Evolutionary conservation across 2,329 filamentous ascomycete species (phyloP).

Genomic region (Ophiostoma sp.): DNA sequence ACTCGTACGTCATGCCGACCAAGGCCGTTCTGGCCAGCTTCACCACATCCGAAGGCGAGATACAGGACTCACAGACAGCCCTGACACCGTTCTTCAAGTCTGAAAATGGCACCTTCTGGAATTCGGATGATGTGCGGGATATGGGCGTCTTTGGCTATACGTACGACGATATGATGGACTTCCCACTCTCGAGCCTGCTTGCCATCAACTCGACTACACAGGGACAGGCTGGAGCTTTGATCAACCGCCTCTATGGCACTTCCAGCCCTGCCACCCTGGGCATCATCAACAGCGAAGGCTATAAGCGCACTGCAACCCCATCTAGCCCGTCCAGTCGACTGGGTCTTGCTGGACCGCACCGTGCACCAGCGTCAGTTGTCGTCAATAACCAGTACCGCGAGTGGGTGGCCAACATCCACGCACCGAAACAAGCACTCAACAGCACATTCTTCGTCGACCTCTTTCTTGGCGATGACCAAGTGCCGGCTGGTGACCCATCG

Average conservation of each 20-base stretch:
- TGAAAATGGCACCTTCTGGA: conserved; percentile 59
- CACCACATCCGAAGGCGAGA: conserved; percentile 50
- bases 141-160: conserved; percentile 64
- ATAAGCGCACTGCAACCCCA: background rate
- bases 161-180: conserved; percentile 55
- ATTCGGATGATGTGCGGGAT: conserved; percentile 55
- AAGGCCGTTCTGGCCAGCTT: conserved; percentile 55
- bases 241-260: conserved; percentile 58
- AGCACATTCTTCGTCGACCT: conserved; percentile 62
- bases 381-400: conserved; percentile 48
- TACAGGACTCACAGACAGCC: conserved; percentile 51
- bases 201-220: conserved; percentile 34
- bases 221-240: conserved; percentile 42
- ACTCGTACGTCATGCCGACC: conserved; percentile 58
- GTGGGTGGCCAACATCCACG: conserved; percentile 63
- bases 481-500: conserved; percentile 36
- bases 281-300: background rate
- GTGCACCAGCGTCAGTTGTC: conserved; percentile 32
- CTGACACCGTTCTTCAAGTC: conserved; percentile 64
- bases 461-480: conserved; percentile 54
- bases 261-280: background rate
- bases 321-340: background rate
- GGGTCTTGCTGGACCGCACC: background rate
- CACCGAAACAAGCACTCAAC: conserved; percentile 54
- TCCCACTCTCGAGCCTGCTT: conserved; percentile 26